Evolutionary conservation across 2,329 filamentous ascomycete genomes (phyloP), one percentile per base, ranked within the genome.

Genomic region (Colletotrichum sp.): DNA sequence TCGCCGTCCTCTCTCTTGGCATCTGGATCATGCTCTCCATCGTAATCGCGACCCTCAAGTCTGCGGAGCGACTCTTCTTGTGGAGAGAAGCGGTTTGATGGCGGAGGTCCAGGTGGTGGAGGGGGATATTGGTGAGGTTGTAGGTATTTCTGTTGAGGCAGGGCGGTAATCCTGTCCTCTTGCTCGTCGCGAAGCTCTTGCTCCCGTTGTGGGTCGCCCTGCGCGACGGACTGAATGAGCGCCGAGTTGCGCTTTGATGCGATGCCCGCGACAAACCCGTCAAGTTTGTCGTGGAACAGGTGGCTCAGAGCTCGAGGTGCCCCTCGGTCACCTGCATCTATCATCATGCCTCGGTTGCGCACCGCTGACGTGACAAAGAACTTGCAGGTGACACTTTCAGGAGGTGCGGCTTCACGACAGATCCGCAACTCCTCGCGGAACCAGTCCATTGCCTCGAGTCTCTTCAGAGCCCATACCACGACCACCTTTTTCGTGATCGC

Each of bases 391-490:
- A 98, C 95, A 34, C 95, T 94, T 82, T 97, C 95, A 1, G 95
- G 94, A 2, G 96, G 96, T 12, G 96, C 96, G 66, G 93, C 94
- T 84, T 98, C 95, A 80, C 95, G 92, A 85, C 96, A 98, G 80
- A 98, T 98, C 64, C 96, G 92, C 75, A 98, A 89, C 84, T 98
- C 96, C 85, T 98, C 96, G 79, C 95, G 95, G 89, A 98, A 99
- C 96, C 96, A 99, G 83, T 98, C 95, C 93, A 99, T 95, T 1
- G 95, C 95, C 84, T 98, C 96, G 16, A 97, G 92, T 72, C 95
- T 92, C 85, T 97, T 98, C 79, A 98, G 88, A 7, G 96, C 93
- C 96, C 96, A 99, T n/a, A 99, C 92, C 2, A 99, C 95, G 18
- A 97, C 94, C 7, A 99, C 94, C 78, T 94, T 95, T 83, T 94